Percentiles rank a stretch among this genome's conserved stretches.
Evolutionary conservation across 116 monocot species (phyloP).

Genomic region (Papilionanthe hybrid): DNA sequence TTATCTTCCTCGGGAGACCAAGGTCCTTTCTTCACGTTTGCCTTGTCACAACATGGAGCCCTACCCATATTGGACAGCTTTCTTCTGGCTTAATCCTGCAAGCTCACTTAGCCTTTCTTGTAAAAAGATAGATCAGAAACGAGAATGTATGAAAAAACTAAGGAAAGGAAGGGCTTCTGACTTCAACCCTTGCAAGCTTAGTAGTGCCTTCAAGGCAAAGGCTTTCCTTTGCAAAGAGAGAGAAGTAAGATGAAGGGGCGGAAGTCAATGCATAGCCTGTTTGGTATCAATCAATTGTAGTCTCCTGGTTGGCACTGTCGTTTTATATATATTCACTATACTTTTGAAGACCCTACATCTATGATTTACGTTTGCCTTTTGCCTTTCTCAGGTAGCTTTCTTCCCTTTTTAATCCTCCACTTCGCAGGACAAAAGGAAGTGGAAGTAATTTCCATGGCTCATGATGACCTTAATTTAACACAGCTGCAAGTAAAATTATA

Average conservation of each 20-base stretch:
- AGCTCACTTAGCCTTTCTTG: no score
- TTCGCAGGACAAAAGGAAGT: conserved; percentile 4
- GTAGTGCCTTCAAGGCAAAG: no score
- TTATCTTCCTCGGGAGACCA: conserved; percentile 5
- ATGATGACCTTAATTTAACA: background rate
- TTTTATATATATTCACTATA: background rate
- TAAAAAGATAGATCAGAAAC: background rate
- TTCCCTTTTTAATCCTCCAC: background rate
- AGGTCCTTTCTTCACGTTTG: conserved; percentile 22
- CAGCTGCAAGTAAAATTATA: no score
- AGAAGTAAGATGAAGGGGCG: background rate
- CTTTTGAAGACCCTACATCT: background rate
- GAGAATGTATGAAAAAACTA: background rate
- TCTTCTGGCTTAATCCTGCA: background rate
- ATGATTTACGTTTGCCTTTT: background rate
- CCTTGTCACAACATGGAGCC: conserved; percentile 22
- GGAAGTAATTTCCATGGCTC: background rate
- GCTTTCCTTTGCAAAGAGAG: background rate
- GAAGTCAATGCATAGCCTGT: conserved; percentile 10
- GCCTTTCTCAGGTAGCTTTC: background rate
- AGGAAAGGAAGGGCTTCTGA: no score
- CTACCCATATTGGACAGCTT: conserved; percentile 12
- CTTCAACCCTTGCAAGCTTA: no score
- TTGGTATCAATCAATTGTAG: conserved; percentile 1
- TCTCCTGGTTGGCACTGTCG: conserved; percentile 1